These are phyloP conservation scores for Pythium oligandrum DNA, from an alignment of 352 stramenopile species.

Conservation along the genomic window DNA sequence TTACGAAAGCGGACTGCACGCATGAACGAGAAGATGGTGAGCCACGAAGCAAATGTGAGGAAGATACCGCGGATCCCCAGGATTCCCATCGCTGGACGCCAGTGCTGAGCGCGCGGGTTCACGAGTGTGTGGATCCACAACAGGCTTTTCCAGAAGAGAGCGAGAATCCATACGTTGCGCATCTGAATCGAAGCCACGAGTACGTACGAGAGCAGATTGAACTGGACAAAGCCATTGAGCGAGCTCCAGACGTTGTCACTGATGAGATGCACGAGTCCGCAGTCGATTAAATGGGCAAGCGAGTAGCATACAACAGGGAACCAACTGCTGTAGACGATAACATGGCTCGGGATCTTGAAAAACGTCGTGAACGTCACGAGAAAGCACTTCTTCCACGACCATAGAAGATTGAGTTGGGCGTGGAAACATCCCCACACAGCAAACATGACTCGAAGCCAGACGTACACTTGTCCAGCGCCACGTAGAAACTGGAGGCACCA, in stretches of 20 bases:
- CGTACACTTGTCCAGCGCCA: conserved; percentile 11
- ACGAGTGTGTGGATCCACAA: conserved; percentile 7
- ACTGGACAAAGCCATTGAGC: conserved; percentile 15
- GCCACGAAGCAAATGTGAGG: conserved; percentile 17
- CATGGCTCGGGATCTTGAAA: conserved; percentile 20
- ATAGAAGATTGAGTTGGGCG: neutral
- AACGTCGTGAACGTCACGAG: conserved; percentile 4
- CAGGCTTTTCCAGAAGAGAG: conserved; percentile 16
- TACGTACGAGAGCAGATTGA: conserved; percentile 18
- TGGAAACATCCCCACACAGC: conserved; percentile 3
- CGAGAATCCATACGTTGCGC: conserved; percentile 34
- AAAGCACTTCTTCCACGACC: neutral
- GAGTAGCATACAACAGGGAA: conserved; percentile 22
- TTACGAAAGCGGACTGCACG: conserved; percentile 12
- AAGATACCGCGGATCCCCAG: conserved; percentile 16
- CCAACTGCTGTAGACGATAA: conserved; percentile 23
- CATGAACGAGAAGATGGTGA: conserved; percentile 22
- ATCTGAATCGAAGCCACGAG: conserved; percentile 26
- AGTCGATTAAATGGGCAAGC: conserved; percentile 25
- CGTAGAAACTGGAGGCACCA: conserved; percentile 1
- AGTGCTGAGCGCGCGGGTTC: conserved; percentile 3
- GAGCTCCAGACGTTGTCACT: conserved; percentile 19
- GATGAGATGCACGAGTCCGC: conserved; percentile 17
- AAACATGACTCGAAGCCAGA: conserved; percentile 12
- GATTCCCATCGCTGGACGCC: conserved; percentile 12